Conservation (phyloP, 2,329 filamentous ascomycete species). For the Aspergillus pseudonomiae region DNA sequence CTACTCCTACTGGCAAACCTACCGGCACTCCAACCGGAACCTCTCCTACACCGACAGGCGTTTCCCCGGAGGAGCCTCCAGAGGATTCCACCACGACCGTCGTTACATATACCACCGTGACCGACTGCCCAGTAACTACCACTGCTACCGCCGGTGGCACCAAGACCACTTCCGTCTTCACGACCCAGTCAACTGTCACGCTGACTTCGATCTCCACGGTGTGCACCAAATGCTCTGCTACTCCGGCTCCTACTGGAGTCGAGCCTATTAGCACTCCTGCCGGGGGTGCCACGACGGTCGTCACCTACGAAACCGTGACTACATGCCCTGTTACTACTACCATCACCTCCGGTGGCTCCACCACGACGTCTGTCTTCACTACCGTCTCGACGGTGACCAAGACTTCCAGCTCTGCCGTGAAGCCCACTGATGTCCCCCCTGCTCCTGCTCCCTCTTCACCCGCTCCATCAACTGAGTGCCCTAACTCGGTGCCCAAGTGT, state of each 20-base stretch:
- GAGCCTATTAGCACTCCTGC: constrained; percentile 9
- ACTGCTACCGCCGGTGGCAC: constrained; percentile 49
- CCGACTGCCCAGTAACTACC: constrained; percentile 35
- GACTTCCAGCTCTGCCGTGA: constrained; percentile 23
- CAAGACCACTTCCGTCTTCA: constrained; percentile 50
- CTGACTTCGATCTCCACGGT: constrained; percentile 18
- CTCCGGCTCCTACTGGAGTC: constrained; percentile 5
- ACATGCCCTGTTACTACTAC: constrained; percentile 38
- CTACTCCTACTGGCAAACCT: constrained; percentile 12
- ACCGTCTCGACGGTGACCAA: constrained; percentile 55
- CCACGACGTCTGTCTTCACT: constrained; percentile 57
- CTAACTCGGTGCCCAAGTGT: constrained; percentile 79
- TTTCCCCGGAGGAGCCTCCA: constrained; percentile 3
- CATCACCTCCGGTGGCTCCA: constrained; percentile 49
- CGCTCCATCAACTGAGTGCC: constrained; percentile 51
- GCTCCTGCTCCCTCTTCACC: constrained; percentile 31
- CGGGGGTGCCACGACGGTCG: constrained; percentile 23
- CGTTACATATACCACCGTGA: constrained; percentile 31
- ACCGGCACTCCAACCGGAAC: not conserved
- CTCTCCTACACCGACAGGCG: not conserved
- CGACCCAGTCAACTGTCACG: constrained; percentile 9
- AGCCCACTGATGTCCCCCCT: constrained; percentile 2
- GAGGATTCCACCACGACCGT: constrained; percentile 21
- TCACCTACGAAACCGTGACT: constrained; percentile 35
- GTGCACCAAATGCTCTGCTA: constrained; percentile 1